Conservation (phyloP, 164 flowering plant genomes). For the Chimonanthus salicifolius region DNA sequence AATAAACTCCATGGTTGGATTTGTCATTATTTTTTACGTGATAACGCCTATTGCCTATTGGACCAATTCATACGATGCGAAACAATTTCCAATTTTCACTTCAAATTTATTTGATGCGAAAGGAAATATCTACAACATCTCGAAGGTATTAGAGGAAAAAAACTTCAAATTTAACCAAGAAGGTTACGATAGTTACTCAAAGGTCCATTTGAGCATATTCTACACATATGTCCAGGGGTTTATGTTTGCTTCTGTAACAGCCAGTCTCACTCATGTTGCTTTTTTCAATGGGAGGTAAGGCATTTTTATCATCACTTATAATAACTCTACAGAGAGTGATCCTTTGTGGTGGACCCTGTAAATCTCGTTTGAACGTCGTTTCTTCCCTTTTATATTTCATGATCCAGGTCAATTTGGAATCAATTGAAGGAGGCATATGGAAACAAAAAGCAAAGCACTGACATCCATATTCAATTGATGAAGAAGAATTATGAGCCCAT, state of each 20-base stretch:
- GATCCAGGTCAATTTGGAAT: not conserved
- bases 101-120: not conserved
- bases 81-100: not conserved
- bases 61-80: not conserved
- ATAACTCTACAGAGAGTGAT: no score
- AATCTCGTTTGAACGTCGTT: not conserved
- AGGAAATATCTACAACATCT: not conserved
- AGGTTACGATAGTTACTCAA: not conserved
- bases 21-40: not conserved
- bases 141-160: not conserved
- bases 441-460: not conserved
- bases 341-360: no score
- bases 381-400: not conserved
- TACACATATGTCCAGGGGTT: not conserved
- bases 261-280: not conserved
- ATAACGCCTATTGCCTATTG: not conserved
- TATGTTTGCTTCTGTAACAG: not conserved
- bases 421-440: conserved; percentile 1
- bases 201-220: not conserved
- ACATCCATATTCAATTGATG: conserved; percentile 15
- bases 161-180: not conserved
- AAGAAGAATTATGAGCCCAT: conserved; percentile 13
- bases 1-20: not conserved
- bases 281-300: not conserved
- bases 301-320: not conserved